Percentiles rank a stretch among this genome's conserved stretches.
Conservation (phyloP, 345 rosid species). For the Sisymbrium irio region DNA sequence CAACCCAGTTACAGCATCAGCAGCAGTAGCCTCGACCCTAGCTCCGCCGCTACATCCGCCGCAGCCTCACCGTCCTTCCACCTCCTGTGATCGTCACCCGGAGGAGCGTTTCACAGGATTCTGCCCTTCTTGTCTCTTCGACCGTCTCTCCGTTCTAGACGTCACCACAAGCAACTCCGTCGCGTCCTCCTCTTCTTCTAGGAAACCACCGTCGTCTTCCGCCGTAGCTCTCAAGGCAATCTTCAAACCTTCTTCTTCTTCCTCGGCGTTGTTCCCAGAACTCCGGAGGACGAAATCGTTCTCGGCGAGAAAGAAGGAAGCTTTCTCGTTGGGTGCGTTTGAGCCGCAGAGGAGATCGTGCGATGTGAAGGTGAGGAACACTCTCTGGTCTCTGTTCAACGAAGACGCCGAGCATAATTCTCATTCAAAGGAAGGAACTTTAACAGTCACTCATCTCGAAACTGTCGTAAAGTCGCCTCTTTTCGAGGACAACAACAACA, state of each 20-base stretch:
- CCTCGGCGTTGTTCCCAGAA: conserved; percentile 54
- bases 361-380: conserved; percentile 84
- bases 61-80: conserved; percentile 81
- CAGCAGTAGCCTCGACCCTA: conserved; percentile 32
- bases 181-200: conserved; percentile 47
- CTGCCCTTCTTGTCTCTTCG: conserved; percentile 96
- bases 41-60: conserved; percentile 70
- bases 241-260: conserved; percentile 39
- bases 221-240: conserved; percentile 57
- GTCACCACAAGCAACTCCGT: conserved; percentile 32
- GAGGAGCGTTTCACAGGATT: conserved; percentile 87
- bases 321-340: conserved; percentile 57
- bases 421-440: conserved; percentile 30
- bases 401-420: conserved; percentile 62
- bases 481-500: too few species aligned
- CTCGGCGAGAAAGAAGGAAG: conserved; percentile 91
- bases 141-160: conserved; percentile 78
- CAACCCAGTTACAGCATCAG: conserved; percentile 42
- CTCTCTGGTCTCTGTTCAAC: conserved; percentile 71
- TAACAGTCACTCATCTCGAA: conserved; percentile 36
- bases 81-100: conserved; percentile 88
- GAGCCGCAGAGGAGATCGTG: conserved; percentile 99
- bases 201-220: conserved; percentile 53
- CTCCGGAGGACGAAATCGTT: conserved; percentile 93
- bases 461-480: conserved; percentile 40